A percentile compares a stretch with the other conserved stretches of the same genome.
Conservation (phyloP, 768 basidiomycete genomes). For the Tulasnella sp. region DNA sequence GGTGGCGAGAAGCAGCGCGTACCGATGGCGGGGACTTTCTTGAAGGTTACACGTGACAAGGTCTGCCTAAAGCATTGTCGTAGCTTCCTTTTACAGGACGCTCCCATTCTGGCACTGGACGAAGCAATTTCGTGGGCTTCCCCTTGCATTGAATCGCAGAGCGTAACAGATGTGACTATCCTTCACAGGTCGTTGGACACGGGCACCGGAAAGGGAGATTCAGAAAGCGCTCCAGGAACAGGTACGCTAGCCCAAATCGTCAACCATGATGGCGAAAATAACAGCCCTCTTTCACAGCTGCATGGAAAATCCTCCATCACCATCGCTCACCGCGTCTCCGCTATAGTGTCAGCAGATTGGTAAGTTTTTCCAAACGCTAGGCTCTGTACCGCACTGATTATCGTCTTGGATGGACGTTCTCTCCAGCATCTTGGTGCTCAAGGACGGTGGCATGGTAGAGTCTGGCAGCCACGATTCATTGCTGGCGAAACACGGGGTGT, state of each 20-base stretch:
- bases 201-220: slow-evolving; percentile 79
- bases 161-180: slow-evolving; percentile 23
- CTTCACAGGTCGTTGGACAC: slow-evolving; percentile 69
- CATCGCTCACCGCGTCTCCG: slow-evolving; percentile 69
- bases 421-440: slow-evolving; percentile 74
- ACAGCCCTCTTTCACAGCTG: slow-evolving; percentile 20
- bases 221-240: slow-evolving; percentile 78
- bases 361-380: slow-evolving; percentile 22
- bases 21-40: slow-evolving; percentile 72
- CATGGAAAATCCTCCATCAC: slow-evolving; percentile 62
- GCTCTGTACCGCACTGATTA: neutral
- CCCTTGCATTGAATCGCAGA: slow-evolving; percentile 1
- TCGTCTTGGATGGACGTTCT: neutral
- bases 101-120: slow-evolving; percentile 66
- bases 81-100: slow-evolving; percentile 32
- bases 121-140: slow-evolving; percentile 53
- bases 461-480: slow-evolving; percentile 71
- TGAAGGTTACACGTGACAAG: too few relatives aligned
- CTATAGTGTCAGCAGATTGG: slow-evolving; percentile 44
- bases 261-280: neutral
- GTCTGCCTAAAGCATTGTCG: too few relatives aligned
- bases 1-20: slow-evolving; percentile 92
- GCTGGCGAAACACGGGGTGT: slow-evolving; percentile 54
- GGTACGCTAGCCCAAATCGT: slow-evolving; percentile 25
- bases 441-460: slow-evolving; percentile 81